A percentile compares a stretch with the other conserved stretches of the same genome.
Evolutionary conservation across 2,329 filamentous ascomycete species (phyloP).

Genomic region (Pseudogymnoascus sp.): DNA sequence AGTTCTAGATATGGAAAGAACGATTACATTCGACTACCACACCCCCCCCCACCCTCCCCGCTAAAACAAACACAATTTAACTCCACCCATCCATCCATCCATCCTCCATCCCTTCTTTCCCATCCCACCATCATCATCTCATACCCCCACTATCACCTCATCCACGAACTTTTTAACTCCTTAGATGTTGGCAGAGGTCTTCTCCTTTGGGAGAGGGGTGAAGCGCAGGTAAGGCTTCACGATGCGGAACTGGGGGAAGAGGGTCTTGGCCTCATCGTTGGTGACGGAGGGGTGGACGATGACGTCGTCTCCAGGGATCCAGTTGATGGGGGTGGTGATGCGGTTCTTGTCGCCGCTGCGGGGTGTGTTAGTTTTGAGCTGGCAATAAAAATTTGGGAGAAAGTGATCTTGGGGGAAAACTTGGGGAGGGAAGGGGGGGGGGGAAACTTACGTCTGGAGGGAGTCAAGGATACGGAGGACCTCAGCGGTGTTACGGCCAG

Average conservation of each 20-base stretch:
- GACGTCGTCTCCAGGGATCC: constrained; percentile 80
- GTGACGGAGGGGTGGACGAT: constrained; percentile 79
- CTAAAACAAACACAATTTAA: background rate
- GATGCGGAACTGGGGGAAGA: constrained; percentile 69
- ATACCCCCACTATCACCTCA: background rate
- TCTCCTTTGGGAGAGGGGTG: constrained; percentile 53
- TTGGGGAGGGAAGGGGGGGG: background rate
- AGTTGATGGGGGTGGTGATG: constrained; percentile 84
- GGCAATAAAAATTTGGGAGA: background rate
- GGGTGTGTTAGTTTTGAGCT: background rate
- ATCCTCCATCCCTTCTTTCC: background rate
- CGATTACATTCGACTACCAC: background rate
- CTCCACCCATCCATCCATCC: background rate
- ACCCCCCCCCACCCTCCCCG: background rate
- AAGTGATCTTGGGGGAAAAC: no score
- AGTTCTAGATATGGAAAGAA: no score
- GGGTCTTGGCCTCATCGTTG: constrained; percentile 76
- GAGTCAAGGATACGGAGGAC: constrained; percentile 64
- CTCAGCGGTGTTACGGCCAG: constrained; percentile 74
- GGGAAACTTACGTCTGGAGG: constrained; percentile 14
- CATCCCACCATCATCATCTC: background rate
- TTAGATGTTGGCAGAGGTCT: constrained; percentile 26
- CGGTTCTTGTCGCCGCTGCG: constrained; percentile 73
- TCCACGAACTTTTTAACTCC: background rate
- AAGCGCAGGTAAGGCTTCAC: constrained; percentile 69